A percentile compares a stretch with the other conserved stretches of the same genome.
Evolutionary conservation across 2,329 filamentous ascomycete genomes (phyloP).

Genomic region (Sclerotinia minor): DNA sequence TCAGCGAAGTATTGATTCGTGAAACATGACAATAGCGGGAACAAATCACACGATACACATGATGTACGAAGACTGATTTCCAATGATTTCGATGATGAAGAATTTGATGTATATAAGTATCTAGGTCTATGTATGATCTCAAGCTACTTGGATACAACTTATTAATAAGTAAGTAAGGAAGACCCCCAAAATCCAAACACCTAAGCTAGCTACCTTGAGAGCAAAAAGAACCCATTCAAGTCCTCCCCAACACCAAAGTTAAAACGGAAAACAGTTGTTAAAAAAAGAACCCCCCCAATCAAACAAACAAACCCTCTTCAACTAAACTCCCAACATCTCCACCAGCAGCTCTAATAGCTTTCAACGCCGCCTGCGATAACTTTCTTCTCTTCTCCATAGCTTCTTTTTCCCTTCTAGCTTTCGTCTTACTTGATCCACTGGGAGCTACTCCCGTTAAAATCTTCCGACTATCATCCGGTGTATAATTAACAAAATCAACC

Average conservation of each 20-base stretch:
- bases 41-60: not conserved
- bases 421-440: constrained; percentile 89
- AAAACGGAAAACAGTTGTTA: no score
- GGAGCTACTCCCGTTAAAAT: constrained; percentile 90
- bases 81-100: not conserved
- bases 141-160: constrained; percentile 15
- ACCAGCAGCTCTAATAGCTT: constrained; percentile 68
- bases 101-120: constrained; percentile 6
- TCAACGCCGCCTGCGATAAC: constrained; percentile 66
- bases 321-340: constrained; percentile 61
- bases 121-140: constrained; percentile 15
- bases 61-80: not conserved
- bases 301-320: constrained; percentile 52
- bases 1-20: not conserved
- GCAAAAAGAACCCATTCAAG: not conserved
- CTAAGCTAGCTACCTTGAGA: not conserved
- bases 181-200: not conserved
- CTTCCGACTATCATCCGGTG: constrained; percentile 72
- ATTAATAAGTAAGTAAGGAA: constrained; percentile 17
- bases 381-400: constrained; percentile 72
- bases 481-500: constrained; percentile 85
- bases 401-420: constrained; percentile 87
- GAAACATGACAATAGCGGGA: not conserved
- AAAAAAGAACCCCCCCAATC: constrained; percentile 21
- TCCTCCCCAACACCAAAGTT: not conserved